Evolutionary conservation across 495 filamentous ascomycete genomes (phyloP).

Genomic region (Penicillium samsonianum): DNA sequence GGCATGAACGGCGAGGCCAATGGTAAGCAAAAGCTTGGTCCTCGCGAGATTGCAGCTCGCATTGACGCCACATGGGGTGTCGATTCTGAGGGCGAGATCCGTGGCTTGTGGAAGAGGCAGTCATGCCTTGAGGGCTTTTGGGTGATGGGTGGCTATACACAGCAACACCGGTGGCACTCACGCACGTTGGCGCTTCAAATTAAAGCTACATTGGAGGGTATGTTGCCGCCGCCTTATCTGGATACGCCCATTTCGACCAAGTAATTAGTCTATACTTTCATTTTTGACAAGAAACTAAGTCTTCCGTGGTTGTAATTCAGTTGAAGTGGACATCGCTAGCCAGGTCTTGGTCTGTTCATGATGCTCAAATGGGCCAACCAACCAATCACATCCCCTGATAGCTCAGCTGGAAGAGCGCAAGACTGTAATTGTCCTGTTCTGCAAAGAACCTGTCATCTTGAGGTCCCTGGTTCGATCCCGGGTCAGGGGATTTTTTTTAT

Average conservation of each 20-base stretch:
- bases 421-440: conserved; percentile 6
- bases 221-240: too few relatives aligned
- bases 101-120: conserved; percentile 39
- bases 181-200: too few relatives aligned
- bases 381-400: conserved; percentile 4
- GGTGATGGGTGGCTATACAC: too few relatives aligned
- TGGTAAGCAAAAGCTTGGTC: conserved; percentile 9
- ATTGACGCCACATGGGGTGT: conserved; percentile 41
- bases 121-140: neutral
- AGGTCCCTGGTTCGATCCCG: conserved; percentile 13
- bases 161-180: too few relatives aligned
- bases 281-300: too few relatives aligned
- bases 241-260: too few relatives aligned
- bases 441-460: neutral
- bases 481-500: conserved; percentile 5
- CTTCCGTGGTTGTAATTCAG: too few relatives aligned
- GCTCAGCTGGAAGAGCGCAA: conserved; percentile 13
- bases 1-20: neutral
- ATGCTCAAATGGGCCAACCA: too few relatives aligned
- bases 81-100: conserved; percentile 41
- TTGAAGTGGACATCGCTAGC: too few relatives aligned
- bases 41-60: conserved; percentile 30
- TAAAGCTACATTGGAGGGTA: too few relatives aligned
- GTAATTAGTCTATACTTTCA: too few relatives aligned
- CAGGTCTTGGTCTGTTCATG: too few relatives aligned